These are phyloP conservation scores for Backusella tarrabulga DNA, from an alignment of 192 early-diverging fungal species.

Conservation along the genomic window DNA sequence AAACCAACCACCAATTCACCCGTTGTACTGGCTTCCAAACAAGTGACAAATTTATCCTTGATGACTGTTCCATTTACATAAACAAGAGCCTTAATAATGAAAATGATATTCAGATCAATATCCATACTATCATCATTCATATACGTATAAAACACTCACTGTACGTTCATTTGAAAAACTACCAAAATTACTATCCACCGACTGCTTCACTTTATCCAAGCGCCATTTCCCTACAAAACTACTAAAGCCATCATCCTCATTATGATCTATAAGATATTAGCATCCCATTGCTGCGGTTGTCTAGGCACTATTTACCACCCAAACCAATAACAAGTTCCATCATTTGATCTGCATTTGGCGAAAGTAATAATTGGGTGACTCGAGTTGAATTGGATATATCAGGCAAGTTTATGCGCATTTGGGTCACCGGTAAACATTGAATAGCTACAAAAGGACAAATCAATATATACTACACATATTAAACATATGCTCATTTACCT, in stretches of 20 bases:
- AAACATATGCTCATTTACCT: neutral
- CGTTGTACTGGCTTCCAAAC: neutral
- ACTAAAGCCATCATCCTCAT: neutral
- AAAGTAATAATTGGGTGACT: constrained; percentile 21
- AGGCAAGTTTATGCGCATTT: neutral
- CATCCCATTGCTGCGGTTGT: no score
- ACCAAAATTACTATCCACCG: constrained; percentile 1
- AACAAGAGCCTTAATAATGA: neutral
- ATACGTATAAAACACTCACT: neutral
- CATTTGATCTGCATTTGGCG: neutral
- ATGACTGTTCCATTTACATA: constrained; percentile 14
- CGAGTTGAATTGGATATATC: neutral
- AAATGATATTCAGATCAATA: neutral
- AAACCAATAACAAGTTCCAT: constrained; percentile 8
- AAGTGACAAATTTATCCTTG: constrained; percentile 19
- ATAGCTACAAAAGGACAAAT: neutral
- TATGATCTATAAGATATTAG: neutral
- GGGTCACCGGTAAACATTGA: neutral
- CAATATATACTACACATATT: no score
- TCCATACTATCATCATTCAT: neutral
- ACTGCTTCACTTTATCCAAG: neutral
- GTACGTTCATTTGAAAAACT: neutral
- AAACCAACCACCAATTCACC: constrained; percentile 25
- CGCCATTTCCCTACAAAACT: constrained; percentile 23
- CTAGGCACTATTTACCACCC: neutral